phyloP scores from a whole-genome alignment of 768 basidiomycete species.

The Kwoniella sp. region DNA sequence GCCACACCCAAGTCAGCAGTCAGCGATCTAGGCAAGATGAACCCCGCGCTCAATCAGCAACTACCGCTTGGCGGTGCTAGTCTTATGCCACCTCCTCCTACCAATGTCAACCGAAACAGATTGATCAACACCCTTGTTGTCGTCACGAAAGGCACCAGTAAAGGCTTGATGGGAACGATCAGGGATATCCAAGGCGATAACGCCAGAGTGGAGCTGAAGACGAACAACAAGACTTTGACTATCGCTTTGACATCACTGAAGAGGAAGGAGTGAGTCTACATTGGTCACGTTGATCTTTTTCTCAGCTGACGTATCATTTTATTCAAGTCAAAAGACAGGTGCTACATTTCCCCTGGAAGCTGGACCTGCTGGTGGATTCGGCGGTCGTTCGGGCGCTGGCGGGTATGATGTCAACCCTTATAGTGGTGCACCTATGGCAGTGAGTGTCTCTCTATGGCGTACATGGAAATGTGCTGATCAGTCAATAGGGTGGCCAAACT shows the following conservation, averaged over 20 bases:
- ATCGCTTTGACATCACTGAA: constrained; percentile 79
- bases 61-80: constrained; percentile 46
- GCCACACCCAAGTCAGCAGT: constrained; percentile 77
- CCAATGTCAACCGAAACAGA: constrained; percentile 58
- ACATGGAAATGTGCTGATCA: too few relatives aligned
- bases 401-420: constrained; percentile 49
- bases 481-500: constrained; percentile 40
- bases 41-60: constrained; percentile 65
- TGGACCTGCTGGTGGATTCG: constrained; percentile 19
- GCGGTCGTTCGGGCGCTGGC: constrained; percentile 25
- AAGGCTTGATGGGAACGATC: constrained; percentile 86
- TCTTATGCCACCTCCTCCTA: constrained; percentile 43
- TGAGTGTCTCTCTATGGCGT: too few relatives aligned
- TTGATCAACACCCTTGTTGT: constrained; percentile 77
- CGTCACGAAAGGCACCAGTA: constrained; percentile 82
- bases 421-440: constrained; percentile 28
- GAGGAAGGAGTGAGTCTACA: constrained; percentile 66
- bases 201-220: constrained; percentile 85
- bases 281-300: not conserved
- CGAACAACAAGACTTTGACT: constrained; percentile 84
- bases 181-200: constrained; percentile 89
- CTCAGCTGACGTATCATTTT: constrained; percentile 10
- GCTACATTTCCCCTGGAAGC: constrained; percentile 44
- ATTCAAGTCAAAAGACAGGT: constrained; percentile 37
- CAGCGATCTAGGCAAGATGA: constrained; percentile 87